Evolutionary conservation across 768 basidiomycete species (phyloP).

Genomic region (Boletus reticulatus): DNA sequence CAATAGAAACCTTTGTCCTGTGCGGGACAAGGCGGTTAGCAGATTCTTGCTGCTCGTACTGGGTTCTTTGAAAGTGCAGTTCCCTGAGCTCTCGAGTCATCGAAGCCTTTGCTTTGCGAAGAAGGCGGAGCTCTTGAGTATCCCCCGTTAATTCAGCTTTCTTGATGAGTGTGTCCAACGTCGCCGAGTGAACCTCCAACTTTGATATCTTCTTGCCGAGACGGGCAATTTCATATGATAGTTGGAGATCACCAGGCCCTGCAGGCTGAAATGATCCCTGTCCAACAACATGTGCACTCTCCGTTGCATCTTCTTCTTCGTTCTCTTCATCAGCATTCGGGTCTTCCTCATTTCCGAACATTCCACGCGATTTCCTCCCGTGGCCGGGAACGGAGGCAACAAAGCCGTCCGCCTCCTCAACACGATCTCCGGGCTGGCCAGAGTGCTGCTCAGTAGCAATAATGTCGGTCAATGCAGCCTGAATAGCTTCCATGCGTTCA

Average conservation of each 20-base stretch:
- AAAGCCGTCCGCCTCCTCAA: slow-evolving; percentile 8
- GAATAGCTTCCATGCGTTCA: slow-evolving; percentile 92
- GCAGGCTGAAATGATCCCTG: slow-evolving; percentile 69
- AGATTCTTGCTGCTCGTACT: slow-evolving; percentile 93
- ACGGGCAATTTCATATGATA: slow-evolving; percentile 82
- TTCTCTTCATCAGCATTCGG: slow-evolving; percentile 43
- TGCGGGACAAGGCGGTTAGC: slow-evolving; percentile 84
- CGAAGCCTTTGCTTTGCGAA: slow-evolving; percentile 78
- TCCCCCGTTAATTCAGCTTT: slow-evolving; percentile 95
- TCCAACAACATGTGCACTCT: slow-evolving; percentile 28
- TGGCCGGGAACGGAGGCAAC: slow-evolving; percentile 4
- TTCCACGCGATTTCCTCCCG: slow-evolving; percentile 28
- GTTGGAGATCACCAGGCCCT: slow-evolving; percentile 85
- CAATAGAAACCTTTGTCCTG: slow-evolving; percentile 80
- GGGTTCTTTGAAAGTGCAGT: slow-evolving; percentile 83
- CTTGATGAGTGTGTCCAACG: slow-evolving; percentile 85
- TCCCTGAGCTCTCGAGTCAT: slow-evolving; percentile 82
- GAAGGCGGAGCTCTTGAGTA: slow-evolving; percentile 77
- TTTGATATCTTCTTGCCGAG: slow-evolving; percentile 73
- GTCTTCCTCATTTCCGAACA: slow-evolving; percentile 39
- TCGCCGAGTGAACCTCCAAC: slow-evolving; percentile 75
- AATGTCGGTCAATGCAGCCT: slow-evolving; percentile 93
- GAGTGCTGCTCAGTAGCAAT: slow-evolving; percentile 77
- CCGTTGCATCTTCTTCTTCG: slow-evolving; percentile 38
- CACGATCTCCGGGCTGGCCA: slow-evolving; percentile 15